Evolutionary conservation across 805 yeast species (phyloP), one percentile per base, ranked within the genome.

Genomic region (Saccharomycopsis sp.): DNA sequence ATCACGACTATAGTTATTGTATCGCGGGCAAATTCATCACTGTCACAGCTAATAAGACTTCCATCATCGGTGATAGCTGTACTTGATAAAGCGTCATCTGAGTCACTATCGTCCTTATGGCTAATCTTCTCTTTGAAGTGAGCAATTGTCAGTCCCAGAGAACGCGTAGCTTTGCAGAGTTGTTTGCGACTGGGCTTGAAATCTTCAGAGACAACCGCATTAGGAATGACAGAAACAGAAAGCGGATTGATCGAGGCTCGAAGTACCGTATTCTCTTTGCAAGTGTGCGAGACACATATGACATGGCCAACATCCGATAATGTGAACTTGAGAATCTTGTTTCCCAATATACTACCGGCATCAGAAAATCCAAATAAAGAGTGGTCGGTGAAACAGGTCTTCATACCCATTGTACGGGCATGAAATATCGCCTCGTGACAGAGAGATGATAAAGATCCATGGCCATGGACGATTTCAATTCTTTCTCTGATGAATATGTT

Each of bases 201-300:
- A 68, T 91, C 95, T 51, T 81, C 80, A 2, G 94, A 80, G 0
- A 94, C 82, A 2, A 94, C 95, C 0, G 99, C 99, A 71, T 94
- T 94, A 0, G 99, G 99, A 16, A 94, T 94, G 23, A 91, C 99
- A 15, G 91, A 84, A 2, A 91, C 92, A 54, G 73, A 73, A 3
- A 78, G 67, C 0, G 97, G 97, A 62, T 89, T 88, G 47, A 91
- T 71, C 1, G 87, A 81, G 0, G 96, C 96, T 54, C 99, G 75
- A 12, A 94, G 75, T 2, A 91, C 97, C 7, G 96, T 91, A 68
- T 94, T 94, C 64, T 94, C 99, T 67, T 94, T 91, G 69, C 98
- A 90, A 0, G 97, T 92, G 67, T 94, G 94, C 2, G 96, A 88
- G 1, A 94, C 99, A 71, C 97, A 89, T n/a, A 94, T 92, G 51